Evolutionary conservation across 139 green algal species (phyloP), one percentile per base, ranked within the genome.

Genomic region (Pseudopediastrum boryanum): DNA sequence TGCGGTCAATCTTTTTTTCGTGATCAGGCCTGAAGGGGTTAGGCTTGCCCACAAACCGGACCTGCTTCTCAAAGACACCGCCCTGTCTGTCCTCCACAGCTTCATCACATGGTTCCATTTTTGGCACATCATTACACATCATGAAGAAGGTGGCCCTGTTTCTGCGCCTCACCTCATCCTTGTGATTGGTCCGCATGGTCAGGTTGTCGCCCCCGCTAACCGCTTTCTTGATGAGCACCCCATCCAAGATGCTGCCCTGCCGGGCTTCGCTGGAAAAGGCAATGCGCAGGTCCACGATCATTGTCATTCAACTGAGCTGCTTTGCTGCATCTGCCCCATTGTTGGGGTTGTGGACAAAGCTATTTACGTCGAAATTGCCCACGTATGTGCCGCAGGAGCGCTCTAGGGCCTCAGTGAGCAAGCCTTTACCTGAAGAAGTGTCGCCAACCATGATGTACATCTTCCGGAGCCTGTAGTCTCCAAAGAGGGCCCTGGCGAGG

Each of bases 281-380:
- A 9, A 72, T 72, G 38, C 64, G 64, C 38, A 56, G 51, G 38
- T 72, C 64, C 1, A 72, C 64, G 31, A 72, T 51, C 64, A 56
- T 39, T 41, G 27, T 72, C 64, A 72, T 39, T 41, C 64, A 72
- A 9, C 64, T 72, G 9, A 72, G 38, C 16, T 72, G 64, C 16
- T 72, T 52, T 5, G 64, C 64, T 25, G 36, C 10, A 9, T 72
- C 64, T 54, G 64, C 64, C 3, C 64, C 64, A 16, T 31, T 72
- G 64, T 72, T 51, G 10, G 64, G 38, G 64, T 72, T 72, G 64
- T 72, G 64, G 23, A 72, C 64, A 56, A 72, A 72, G 13, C 52
- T 72, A n/a, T 2, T 51, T 23, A 72, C 19, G 31, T 72, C 36
- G 35, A 72, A 54, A 21, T 39, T 72, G 23, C 64, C 38, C 7